These are phyloP conservation scores for Desmodesmus armatus DNA, from an alignment of 139 green algal species.

Conservation along the genomic window DNA sequence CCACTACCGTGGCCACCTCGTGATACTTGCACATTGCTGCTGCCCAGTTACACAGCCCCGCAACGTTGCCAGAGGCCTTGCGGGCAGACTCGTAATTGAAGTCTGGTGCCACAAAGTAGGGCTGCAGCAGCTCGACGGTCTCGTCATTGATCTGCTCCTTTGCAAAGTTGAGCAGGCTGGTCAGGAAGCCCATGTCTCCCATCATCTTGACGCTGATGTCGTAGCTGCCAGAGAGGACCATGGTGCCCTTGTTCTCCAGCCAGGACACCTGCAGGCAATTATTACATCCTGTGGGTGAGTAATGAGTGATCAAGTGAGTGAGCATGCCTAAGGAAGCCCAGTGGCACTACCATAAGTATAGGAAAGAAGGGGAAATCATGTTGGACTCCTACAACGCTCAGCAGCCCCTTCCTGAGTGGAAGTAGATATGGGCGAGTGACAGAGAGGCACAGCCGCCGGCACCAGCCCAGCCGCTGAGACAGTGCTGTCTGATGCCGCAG, in stretches of 20 bases:
- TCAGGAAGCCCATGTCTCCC: conserved; percentile 92
- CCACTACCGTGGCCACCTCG: conserved; percentile 88
- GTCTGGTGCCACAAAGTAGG: conserved; percentile 91
- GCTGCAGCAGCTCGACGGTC: conserved; percentile 86
- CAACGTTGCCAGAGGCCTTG: conserved; percentile 83
- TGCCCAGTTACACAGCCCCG: conserved; percentile 94
- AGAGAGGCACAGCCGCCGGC: too few relatives aligned
- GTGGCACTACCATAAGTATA: too few relatives aligned
- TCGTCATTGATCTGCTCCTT: conserved; percentile 97
- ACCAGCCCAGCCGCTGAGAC: too few relatives aligned
- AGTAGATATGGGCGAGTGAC: too few relatives aligned
- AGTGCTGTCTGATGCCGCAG: too few relatives aligned
- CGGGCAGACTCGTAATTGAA: conserved; percentile 94
- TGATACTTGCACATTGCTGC: conserved; percentile 97
- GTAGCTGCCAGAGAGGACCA: conserved; percentile 88
- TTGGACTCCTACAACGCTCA: too few relatives aligned
- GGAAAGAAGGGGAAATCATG: too few relatives aligned
- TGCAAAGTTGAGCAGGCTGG: conserved; percentile 90
- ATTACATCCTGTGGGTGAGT: too few relatives aligned
- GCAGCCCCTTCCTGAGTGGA: too few relatives aligned
- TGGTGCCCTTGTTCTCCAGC: conserved; percentile 86
- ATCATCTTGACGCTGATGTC: conserved; percentile 94
- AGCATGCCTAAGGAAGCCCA: too few relatives aligned
- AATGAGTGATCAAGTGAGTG: too few relatives aligned
- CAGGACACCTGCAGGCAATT: conserved; percentile 67